These are phyloP conservation scores for Cercospora janseana DNA, from an alignment of 2,329 filamentous ascomycete species.

Conservation along the genomic window DNA sequence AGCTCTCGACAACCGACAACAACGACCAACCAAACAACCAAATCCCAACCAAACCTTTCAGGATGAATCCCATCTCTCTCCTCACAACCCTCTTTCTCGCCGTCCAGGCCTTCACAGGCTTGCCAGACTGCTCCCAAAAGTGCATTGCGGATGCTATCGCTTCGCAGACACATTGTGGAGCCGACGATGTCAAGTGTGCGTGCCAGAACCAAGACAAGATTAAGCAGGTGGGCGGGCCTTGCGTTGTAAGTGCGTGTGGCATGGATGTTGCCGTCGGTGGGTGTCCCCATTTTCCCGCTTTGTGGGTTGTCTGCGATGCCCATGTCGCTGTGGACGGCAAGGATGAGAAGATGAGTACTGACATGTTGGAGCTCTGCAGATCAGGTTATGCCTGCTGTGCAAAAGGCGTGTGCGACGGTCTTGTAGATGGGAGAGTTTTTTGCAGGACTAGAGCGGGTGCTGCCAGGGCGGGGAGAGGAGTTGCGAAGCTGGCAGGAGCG, in stretches of 20 bases:
- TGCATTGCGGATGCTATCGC: conserved; percentile 1
- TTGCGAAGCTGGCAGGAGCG: too few relatives aligned
- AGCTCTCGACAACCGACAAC: background rate
- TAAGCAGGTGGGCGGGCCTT: background rate
- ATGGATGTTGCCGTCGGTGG: conserved; percentile 2
- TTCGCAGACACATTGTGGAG: background rate
- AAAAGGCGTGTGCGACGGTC: background rate
- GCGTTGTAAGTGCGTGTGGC: background rate
- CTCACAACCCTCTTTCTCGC: background rate
- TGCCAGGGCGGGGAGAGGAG: background rate
- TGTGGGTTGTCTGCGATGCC: background rate
- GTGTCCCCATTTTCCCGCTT: background rate
- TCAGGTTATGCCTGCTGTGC: background rate
- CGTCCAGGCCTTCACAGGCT: background rate
- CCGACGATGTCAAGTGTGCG: background rate
- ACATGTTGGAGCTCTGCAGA: background rate
- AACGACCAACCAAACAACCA: background rate
- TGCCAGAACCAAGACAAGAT: background rate
- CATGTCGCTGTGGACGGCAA: background rate
- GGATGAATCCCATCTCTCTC: background rate
- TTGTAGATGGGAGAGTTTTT: too few relatives aligned
- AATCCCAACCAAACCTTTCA: too few relatives aligned
- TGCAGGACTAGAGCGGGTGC: background rate
- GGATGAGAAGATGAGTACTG: background rate
- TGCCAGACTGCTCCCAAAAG: background rate